A percentile compares a stretch with the other conserved stretches of the same genome.
Evolutionary conservation across 805 yeast genomes (phyloP).

Genomic region (Schizosaccharomyces lindneri): DNA sequence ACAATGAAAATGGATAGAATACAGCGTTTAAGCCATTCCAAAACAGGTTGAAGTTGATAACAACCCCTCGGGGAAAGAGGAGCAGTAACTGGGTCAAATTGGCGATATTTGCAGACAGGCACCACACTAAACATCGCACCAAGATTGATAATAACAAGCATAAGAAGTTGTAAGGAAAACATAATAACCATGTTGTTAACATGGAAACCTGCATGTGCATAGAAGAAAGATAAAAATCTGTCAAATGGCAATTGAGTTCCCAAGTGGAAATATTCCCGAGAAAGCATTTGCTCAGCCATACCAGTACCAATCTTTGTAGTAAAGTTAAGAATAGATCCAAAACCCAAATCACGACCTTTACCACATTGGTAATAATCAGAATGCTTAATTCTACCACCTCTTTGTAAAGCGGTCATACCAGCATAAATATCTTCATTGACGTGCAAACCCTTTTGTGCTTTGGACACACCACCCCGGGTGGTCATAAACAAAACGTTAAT

Average conservation of each 20-base stretch:
- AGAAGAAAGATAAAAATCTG: conserved; percentile 72
- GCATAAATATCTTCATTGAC: conserved; percentile 89
- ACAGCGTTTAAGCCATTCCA: conserved; percentile 73
- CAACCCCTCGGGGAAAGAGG: conserved; percentile 59
- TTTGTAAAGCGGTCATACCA: conserved; percentile 67
- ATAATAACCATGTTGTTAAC: conserved; percentile 72
- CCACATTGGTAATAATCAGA: conserved; percentile 94
- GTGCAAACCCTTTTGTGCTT: conserved; percentile 83
- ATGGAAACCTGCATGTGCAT: conserved; percentile 94
- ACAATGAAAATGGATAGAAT: conserved; percentile 82
- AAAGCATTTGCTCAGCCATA: conserved; percentile 88
- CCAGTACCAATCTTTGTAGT: conserved; percentile 95
- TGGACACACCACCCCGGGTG: conserved; percentile 85
- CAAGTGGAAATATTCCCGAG: conserved; percentile 72
- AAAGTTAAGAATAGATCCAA: conserved; percentile 73
- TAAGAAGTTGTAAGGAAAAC: conserved; percentile 64
- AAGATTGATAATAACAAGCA: conserved; percentile 52
- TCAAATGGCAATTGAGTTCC: conserved; percentile 81
- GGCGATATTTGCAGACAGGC: conserved; percentile 39
- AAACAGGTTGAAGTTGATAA: conserved; percentile 60
- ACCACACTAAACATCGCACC: conserved; percentile 59
- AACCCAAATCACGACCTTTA: conserved; percentile 86
- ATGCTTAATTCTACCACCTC: conserved; percentile 88
- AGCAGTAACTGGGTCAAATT: conserved; percentile 47
- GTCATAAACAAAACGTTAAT: conserved; percentile 76